Evolutionary conservation across 441 rosid genomes (phyloP), one percentile per base, ranked within the genome.

Genomic region (Daphne laureola): DNA sequence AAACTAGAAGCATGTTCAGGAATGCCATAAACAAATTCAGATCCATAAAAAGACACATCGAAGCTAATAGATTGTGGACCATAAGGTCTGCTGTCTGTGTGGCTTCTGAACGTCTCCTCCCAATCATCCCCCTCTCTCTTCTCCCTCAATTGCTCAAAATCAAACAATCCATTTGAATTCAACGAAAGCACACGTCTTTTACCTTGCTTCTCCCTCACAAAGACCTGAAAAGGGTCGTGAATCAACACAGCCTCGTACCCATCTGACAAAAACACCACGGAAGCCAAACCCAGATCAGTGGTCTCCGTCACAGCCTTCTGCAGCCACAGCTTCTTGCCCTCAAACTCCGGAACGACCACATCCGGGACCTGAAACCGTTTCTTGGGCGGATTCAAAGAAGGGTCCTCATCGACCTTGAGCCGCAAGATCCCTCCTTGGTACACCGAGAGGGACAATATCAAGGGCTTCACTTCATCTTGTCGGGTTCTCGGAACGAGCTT

Each of bases 41-140:
- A 82, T 50, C 71, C 91, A 27, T 87, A 84, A 67, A 94, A 94
- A 0, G 97, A 80, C 25, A 94, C 96, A 58, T 94, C 99, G 41
- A 90, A 87, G 68, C 95, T 90, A 66, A 94, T 86, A 3, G 99
- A 87, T 42, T 94, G 97, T 15, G 97, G 78, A 61, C 99, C 97
- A 57, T 65, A 73, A 0, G 97, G 97, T 62, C 97, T 90, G 4
- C 53, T 71, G 60, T 94, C 99, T 0, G 95, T 87, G 53, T 94
- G 94, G 7, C 79, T 56, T 52, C 76, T 77, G 61, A 90, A 94
- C 53, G 70, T 83, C 82, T 94, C 99, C 69, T 86, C 97, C 97
- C 97, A 94, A 51, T 82, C 85, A 12, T 84, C 88, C 42, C 67
- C 95, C 17, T 90, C 97, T 3, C 56, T 61, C 73, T 87, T 90